Evolutionary conservation across 1,284 basidiomycete genomes (phyloP).

Genomic region (Malassezia sp.): DNA sequence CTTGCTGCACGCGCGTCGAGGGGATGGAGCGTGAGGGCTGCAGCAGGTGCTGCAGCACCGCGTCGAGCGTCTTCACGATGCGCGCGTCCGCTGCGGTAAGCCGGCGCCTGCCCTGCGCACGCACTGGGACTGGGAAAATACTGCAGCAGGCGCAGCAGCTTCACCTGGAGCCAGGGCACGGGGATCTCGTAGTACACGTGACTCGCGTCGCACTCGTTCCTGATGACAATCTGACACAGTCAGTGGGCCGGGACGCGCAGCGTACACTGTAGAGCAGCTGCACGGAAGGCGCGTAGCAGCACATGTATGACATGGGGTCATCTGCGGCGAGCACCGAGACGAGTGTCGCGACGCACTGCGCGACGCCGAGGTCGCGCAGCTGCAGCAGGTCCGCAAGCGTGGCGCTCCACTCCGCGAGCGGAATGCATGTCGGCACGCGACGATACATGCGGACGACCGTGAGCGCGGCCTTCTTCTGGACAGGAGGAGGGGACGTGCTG

Average conservation of each 20-base stretch:
- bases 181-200: conserved; percentile 97
- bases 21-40: not conserved
- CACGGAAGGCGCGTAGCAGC: conserved; percentile 88
- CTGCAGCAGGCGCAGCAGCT: conserved; percentile 80
- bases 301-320: conserved; percentile 72
- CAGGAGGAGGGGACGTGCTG: conserved; percentile 85
- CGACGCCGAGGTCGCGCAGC: conserved; percentile 78
- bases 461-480: conserved; percentile 96
- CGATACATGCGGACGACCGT: conserved; percentile 84
- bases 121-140: conserved; percentile 95
- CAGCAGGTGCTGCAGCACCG: conserved; percentile 58
- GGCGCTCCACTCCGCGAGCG: conserved; percentile 85
- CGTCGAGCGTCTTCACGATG: conserved; percentile 63
- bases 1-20: conserved; percentile 82
- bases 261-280: conserved; percentile 73
- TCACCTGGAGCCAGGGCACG: conserved; percentile 94
- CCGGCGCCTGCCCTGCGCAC: no score
- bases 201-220: conserved; percentile 68
- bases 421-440: conserved; percentile 87
- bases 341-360: conserved; percentile 80
- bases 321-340: conserved; percentile 93
- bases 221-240: conserved; percentile 58
- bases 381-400: conserved; percentile 91
- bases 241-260: no score
- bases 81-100: conserved; percentile 80